A percentile compares a stretch with the other conserved stretches of the same genome.
These are phyloP conservation scores for Limonium bicolor DNA, from an alignment of 148 eudicot species.

Conservation along the genomic window DNA sequence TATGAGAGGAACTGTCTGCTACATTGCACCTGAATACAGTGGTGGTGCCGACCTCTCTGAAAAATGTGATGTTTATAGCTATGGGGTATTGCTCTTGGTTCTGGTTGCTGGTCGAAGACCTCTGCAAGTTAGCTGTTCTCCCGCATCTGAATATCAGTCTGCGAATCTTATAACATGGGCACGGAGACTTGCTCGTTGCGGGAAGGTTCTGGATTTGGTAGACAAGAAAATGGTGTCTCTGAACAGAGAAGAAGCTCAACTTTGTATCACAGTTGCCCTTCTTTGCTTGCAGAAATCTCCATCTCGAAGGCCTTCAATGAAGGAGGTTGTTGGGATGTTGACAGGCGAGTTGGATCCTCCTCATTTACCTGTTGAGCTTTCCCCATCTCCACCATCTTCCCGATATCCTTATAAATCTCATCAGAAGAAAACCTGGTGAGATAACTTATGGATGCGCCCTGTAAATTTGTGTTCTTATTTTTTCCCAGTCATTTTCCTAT, in stretches of 20 bases:
- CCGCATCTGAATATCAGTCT: constrained; percentile 69
- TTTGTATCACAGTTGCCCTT: constrained; percentile 57
- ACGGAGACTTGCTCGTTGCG: constrained; percentile 65
- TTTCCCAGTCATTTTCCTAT: too few species aligned
- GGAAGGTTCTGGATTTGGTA: constrained; percentile 85
- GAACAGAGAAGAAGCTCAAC: constrained; percentile 47
- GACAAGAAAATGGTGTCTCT: constrained; percentile 38
- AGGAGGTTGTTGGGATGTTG: constrained; percentile 79
- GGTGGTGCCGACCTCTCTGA: constrained; percentile 64
- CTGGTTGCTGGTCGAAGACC: constrained; percentile 75
- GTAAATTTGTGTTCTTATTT: too few species aligned
- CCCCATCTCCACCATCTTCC: constrained; percentile 51
- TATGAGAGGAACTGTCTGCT: constrained; percentile 93
- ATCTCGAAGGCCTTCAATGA: constrained; percentile 68
- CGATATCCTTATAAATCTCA: constrained; percentile 37
- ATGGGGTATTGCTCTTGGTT: constrained; percentile 67
- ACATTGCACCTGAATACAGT: constrained; percentile 79
- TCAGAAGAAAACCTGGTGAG: constrained; percentile 68
- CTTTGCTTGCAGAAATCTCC: constrained; percentile 85
- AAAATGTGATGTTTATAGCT: constrained; percentile 88
- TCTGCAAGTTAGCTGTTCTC: constrained; percentile 73
- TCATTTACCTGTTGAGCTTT: constrained; percentile 57
- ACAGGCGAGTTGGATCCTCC: constrained; percentile 67
- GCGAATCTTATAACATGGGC: constrained; percentile 93
- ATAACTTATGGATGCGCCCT: not conserved